Percentiles rank a stretch among this genome's conserved stretches.
Evolutionary conservation across 331 rosid species (phyloP).

Genomic region (Pyrus hybrid): DNA sequence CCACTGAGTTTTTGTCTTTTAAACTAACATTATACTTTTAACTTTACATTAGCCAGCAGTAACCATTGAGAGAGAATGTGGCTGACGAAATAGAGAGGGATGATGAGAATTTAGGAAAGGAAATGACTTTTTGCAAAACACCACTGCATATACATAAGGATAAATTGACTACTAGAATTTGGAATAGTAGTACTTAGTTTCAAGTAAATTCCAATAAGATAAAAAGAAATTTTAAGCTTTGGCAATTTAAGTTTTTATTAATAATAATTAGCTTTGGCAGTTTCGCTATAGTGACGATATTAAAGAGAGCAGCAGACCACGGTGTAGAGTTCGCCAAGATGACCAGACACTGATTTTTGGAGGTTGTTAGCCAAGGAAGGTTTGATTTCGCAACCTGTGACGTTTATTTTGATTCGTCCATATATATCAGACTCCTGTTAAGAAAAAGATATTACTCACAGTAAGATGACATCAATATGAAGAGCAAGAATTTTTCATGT

Average conservation of each 20-base stretch:
- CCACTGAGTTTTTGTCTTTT: not conserved
- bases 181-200: not conserved
- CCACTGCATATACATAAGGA: not conserved
- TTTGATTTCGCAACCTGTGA: too few species aligned
- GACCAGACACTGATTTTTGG: not conserved
- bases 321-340: not conserved
- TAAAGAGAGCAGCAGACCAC: not conserved
- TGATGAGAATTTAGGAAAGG: not conserved
- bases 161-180: not conserved
- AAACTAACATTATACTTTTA: not conserved
- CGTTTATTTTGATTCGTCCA: not conserved
- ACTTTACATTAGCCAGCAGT: not conserved
- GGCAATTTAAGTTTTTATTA: not conserved
- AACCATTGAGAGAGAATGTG: not conserved
- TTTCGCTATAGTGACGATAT: not conserved
- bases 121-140: not conserved
- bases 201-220: not conserved
- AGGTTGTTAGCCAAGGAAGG: too few species aligned
- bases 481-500: too few species aligned
- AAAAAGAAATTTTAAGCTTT: not conserved
- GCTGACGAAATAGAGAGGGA: not conserved
- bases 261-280: not conserved
- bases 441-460: not conserved
- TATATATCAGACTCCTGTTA: fast-evolving
- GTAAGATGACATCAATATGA: not conserved